Evolutionary conservation across 1,284 basidiomycete genomes (phyloP), one percentile per base, ranked within the genome.

Genomic region (Tetrapyrgos nigripes): DNA sequence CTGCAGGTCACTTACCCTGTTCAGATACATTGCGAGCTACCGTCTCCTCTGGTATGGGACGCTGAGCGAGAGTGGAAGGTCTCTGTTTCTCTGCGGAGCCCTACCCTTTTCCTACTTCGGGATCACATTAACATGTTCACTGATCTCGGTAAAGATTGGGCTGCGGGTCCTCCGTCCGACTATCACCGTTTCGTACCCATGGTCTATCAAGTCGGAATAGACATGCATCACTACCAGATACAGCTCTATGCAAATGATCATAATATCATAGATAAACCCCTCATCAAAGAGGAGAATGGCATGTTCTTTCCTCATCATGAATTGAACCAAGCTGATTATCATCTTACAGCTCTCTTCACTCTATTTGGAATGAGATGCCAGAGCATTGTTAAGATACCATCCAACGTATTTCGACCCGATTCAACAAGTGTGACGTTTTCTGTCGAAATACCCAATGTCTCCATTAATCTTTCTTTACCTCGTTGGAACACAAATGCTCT

Each of bases 101-200:
- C 94, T 3, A 77, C 84, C 4, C 80, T 96, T 31, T 92, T 87
- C 67, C 78, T 97, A 13, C 79, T 97, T 21, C 87, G 94, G 35
- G 96, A 97, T 69, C 96, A 98, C 68, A 86, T 96, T 74, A 94
- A 94, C 66, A 92, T 97, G 82, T 85, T 97, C 66, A 88, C 88
- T 2, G 96, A 98, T 72, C 80, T 97, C 5, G 87, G 88, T 35
- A 92, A 88, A 66, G 96, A 98, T 70, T 98, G 95, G 94, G 83
- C 82, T 10, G 86, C 90, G 6, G 93, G 93, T 1, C 88, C 92
- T 23, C 86, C 88, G 0, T 86, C 83, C 24, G 88, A 93, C 68
- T 92, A 89, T 70, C 80, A 88, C 62, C 88, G 88, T 51, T 97
- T 94, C 72, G 82, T 95, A 24, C 95, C 96, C 0, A 93, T 85